Conservation (phyloP, 306 rosid genomes). For the Astragalus glycyphyllos region DNA sequence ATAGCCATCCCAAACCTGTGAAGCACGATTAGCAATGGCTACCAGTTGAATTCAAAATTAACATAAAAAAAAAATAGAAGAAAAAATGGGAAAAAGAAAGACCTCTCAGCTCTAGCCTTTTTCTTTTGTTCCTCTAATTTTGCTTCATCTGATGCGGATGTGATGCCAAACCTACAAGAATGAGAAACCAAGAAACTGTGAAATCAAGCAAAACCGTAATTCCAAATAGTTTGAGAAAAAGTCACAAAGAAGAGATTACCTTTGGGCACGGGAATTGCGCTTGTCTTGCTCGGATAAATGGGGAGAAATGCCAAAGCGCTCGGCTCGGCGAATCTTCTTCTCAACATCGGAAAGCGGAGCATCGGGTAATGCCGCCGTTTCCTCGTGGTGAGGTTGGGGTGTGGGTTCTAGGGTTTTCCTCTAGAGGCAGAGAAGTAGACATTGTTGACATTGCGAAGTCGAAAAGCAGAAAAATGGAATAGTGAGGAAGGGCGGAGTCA, state of each 20-base stretch:
- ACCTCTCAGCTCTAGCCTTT: slow-evolving; percentile 89
- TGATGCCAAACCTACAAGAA: slow-evolving; percentile 64
- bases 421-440: slow-evolving; percentile 10
- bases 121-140: slow-evolving; percentile 68
- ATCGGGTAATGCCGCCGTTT: not conserved
- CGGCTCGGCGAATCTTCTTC: slow-evolving; percentile 74
- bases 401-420: slow-evolving; percentile 52
- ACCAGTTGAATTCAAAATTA: not conserved
- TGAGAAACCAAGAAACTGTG: not conserved
- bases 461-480: not conserved
- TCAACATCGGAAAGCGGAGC: slow-evolving; percentile 44
- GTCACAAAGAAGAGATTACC: slow-evolving; percentile 43
- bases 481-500: no score
- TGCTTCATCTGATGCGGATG: slow-evolving; percentile 51
- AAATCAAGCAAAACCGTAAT: not conserved
- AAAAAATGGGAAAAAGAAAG: not conserved
- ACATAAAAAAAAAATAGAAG: slow-evolving; percentile 7
- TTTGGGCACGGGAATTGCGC: slow-evolving; percentile 81
- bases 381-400: slow-evolving; percentile 7
- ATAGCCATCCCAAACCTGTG: slow-evolving; percentile 65
- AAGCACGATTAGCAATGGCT: slow-evolving; percentile 17
- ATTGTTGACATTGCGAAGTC: slow-evolving; percentile 8
- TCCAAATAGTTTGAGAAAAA: not conserved
- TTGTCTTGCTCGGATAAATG: slow-evolving; percentile 70
- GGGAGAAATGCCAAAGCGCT: slow-evolving; percentile 71